Evolutionary conservation across 2,329 filamentous ascomycete genomes (phyloP).

Genomic region (Gaeumannomyces sp.): DNA sequence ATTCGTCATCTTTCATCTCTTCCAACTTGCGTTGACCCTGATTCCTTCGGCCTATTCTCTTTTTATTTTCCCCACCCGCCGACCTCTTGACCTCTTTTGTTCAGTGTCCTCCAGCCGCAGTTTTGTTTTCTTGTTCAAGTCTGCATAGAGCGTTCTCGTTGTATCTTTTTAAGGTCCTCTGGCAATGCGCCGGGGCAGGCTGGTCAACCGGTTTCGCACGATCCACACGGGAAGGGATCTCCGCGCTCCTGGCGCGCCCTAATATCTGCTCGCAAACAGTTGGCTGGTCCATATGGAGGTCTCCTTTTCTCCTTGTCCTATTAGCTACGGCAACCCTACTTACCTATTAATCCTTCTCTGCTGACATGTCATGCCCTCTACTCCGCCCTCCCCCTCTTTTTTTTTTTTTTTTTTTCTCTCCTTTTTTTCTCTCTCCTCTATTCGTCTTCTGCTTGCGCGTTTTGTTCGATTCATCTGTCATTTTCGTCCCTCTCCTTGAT

Average conservation of each 20-base stretch:
- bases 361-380: conserved; percentile 7
- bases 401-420: conserved; percentile 19
- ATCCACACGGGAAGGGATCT: conserved; percentile 28
- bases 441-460: conserved; percentile 20
- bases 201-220: conserved; percentile 31
- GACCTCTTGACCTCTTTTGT: conserved; percentile 6
- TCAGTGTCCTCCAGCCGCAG: not conserved
- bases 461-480: conserved; percentile 21
- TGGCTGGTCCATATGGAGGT: conserved; percentile 47
- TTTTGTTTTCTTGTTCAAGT: conserved; percentile 13
- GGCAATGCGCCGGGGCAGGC: conserved; percentile 39
- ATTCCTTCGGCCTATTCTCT: conserved; percentile 19
- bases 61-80: conserved; percentile 23
- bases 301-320: conserved; percentile 39
- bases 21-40: conserved; percentile 15
- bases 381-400: conserved; percentile 11
- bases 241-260: conserved; percentile 31
- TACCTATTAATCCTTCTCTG: conserved; percentile 29
- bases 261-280: conserved; percentile 38
- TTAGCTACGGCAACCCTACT: conserved; percentile 39
- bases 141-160: conserved; percentile 23
- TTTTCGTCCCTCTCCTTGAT: conserved; percentile 23
- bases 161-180: conserved; percentile 30
- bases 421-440: conserved; percentile 18
- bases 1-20: conserved; percentile 20